These are phyloP conservation scores for Aspergillus quadricinctus DNA, from an alignment of 2,329 filamentous ascomycete genomes.

Conservation along the genomic window DNA sequence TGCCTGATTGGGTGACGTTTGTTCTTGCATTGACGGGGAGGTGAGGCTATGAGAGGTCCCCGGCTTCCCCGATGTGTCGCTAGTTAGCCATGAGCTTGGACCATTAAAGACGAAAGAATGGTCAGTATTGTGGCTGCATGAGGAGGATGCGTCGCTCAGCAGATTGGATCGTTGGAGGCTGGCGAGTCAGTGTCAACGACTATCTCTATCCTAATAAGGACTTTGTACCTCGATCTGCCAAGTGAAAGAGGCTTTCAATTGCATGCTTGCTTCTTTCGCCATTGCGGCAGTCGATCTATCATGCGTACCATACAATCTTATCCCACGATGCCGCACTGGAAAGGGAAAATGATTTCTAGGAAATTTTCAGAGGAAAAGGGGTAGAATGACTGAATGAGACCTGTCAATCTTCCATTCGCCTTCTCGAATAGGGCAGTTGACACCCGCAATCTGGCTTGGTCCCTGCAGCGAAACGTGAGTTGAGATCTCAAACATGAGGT, in stretches of 20 bases:
- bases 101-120: background rate
- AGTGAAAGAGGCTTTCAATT: too few relatives aligned
- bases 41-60: background rate
- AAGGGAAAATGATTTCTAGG: background rate
- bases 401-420: conserved; percentile 10
- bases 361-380: background rate
- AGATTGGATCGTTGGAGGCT: background rate
- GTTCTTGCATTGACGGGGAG: background rate
- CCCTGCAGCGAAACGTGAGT: conserved; percentile 15
- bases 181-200: background rate
- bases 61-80: background rate
- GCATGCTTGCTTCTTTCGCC: background rate
- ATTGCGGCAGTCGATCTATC: background rate
- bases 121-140: background rate
- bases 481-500: conserved; percentile 2
- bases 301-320: background rate
- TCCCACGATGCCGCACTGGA: background rate
- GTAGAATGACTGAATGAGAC: conserved; percentile 9
- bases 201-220: background rate
- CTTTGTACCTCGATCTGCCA: background rate
- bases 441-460: conserved; percentile 2
- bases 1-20: background rate
- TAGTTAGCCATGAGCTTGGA: background rate
- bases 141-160: background rate
- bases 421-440: conserved; percentile 2